A percentile compares a stretch with the other conserved stretches of the same genome.
These are phyloP conservation scores for Gossypium davidsonii DNA, from an alignment of 441 rosid species.

Conservation along the genomic window DNA sequence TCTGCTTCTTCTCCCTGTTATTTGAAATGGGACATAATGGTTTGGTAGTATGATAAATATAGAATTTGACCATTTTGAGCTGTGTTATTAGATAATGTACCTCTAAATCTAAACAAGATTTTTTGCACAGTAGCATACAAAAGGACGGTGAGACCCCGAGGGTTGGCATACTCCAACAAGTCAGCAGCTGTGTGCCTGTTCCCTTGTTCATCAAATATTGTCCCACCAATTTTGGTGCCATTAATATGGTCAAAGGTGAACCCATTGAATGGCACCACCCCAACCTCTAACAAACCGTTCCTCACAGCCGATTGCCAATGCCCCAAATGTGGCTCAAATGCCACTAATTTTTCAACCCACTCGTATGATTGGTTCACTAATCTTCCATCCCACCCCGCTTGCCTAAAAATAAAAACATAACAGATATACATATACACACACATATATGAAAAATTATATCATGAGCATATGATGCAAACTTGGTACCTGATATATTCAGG, in stretches of 20 bases:
- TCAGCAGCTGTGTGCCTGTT: conserved; percentile 80
- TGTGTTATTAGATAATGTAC: conserved; percentile 19
- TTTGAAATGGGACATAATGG: neutral
- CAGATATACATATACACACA: neutral
- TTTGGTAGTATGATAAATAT: too few species aligned
- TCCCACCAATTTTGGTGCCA: conserved; percentile 85
- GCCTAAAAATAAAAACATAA: conserved; percentile 21
- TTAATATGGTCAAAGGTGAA: conserved; percentile 79
- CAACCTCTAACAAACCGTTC: conserved; percentile 67
- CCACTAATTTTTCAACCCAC: conserved; percentile 73
- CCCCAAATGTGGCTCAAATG: conserved; percentile 52
- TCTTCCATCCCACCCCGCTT: conserved; percentile 60
- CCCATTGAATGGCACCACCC: conserved; percentile 67
- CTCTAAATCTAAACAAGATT: conserved; percentile 42
- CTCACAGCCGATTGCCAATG: conserved; percentile 79
- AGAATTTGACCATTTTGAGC: too few species aligned
- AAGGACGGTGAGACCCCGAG: conserved; percentile 50
- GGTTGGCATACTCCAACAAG: conserved; percentile 50
- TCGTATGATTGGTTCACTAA: conserved; percentile 66
- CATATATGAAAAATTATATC: neutral
- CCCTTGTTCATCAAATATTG: conserved; percentile 63
- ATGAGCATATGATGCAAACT: neutral
- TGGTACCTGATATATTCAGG: conserved; percentile 45
- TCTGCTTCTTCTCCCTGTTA: conserved; percentile 28
- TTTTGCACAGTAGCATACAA: conserved; percentile 57